Evolutionary conservation across 2,329 filamentous ascomycete species (phyloP).

Genomic region (Scolecobasidium constrictum): DNA sequence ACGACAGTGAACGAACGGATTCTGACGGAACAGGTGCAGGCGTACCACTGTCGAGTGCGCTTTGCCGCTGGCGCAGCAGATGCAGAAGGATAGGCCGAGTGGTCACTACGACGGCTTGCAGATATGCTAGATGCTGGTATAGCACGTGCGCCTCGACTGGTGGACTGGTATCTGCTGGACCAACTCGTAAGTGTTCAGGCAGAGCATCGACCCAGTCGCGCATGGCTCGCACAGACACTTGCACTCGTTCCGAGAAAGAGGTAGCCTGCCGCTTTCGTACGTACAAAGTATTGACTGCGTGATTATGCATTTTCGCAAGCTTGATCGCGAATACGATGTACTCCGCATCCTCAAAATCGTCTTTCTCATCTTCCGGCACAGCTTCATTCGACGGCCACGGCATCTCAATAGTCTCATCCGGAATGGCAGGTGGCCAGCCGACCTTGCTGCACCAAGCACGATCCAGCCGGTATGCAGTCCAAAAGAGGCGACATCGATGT

Average conservation of each 20-base stretch:
- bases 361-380: conserved; percentile 14
- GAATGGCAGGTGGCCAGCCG: conserved; percentile 21
- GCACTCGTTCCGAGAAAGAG: conserved; percentile 25
- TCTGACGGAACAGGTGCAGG: conserved; percentile 14
- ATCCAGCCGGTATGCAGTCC: conserved; percentile 24
- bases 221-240: conserved; percentile 23
- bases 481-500: conserved; percentile 23
- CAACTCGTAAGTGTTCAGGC: conserved; percentile 21
- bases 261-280: conserved; percentile 18
- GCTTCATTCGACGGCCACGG: conserved; percentile 29
- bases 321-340: conserved; percentile 29
- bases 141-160: conserved; percentile 16
- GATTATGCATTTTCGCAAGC: conserved; percentile 24
- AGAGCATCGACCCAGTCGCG: conserved; percentile 27
- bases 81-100: conserved; percentile 24
- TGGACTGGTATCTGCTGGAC: conserved; percentile 16
- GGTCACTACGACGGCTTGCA: conserved; percentile 22
- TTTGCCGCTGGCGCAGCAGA: conserved; percentile 14
- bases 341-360: conserved; percentile 24
- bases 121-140: conserved; percentile 25
- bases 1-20: conserved; percentile 27
- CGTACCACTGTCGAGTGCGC: conserved; percentile 1
- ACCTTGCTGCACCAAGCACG: conserved; percentile 24
- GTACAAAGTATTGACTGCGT: conserved; percentile 19
- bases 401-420: conserved; percentile 27